Evolutionary conservation across 2,329 filamentous ascomycete genomes (phyloP).

Genomic region (Fusarium kyushuense): DNA sequence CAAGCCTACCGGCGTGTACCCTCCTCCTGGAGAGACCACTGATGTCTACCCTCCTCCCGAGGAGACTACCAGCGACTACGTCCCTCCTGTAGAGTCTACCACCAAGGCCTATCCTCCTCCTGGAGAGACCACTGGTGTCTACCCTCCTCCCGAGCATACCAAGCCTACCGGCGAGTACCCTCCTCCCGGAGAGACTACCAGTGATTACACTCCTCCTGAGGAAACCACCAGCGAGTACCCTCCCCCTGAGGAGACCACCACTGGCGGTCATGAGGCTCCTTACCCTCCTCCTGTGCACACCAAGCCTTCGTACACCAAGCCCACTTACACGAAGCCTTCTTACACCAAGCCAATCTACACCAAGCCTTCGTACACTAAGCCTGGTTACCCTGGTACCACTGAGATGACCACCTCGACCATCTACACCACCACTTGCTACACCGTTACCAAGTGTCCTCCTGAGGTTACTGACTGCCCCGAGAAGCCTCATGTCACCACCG

Average conservation of each 20-base stretch:
- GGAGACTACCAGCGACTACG: too few species aligned
- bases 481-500: constrained; percentile 27
- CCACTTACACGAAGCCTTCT: constrained; percentile 12
- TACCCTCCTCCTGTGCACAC: neutral
- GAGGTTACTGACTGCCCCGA: constrained; percentile 24
- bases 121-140: neutral
- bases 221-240: constrained; percentile 1
- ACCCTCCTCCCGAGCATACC: neutral
- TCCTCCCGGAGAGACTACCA: neutral
- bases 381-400: constrained; percentile 25
- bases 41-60: too few species aligned
- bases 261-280: too few species aligned
- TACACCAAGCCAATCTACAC: constrained; percentile 16
- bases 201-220: too few species aligned
- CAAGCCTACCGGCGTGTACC: neutral
- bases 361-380: constrained; percentile 23
- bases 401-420: constrained; percentile 31
- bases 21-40: neutral
- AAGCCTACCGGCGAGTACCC: neutral
- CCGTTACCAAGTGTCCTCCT: constrained; percentile 30
- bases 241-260: neutral
- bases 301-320: neutral
- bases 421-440: constrained; percentile 34
- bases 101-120: neutral
- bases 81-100: too few species aligned